Evolutionary conservation across 23 red algal genomes (phyloP), one percentile per base, ranked within the genome.

Genomic region (Pyropia haitanensis): DNA sequence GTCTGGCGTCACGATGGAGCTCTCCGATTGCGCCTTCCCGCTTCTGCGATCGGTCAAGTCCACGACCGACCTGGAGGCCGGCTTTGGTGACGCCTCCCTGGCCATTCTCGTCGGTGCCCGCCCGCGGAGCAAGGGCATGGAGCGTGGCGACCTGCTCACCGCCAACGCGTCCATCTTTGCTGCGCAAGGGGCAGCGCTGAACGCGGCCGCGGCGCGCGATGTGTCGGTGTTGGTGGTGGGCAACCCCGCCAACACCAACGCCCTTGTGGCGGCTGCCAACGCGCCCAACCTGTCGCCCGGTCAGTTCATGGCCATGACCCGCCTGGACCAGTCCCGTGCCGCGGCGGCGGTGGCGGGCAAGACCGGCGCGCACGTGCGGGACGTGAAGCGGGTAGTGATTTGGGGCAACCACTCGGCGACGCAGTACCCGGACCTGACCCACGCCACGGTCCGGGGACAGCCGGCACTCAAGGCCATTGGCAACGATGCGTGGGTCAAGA

Each of bases 361-460:
- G 75, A 70, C 77, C 3, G 77, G 74, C 3, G 72, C 44, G 18
- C 56, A 51, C 24, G 88, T 89, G 24, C 50, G 68, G 22, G 79
- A 98, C 55, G 81, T 98, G 1, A 76, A 98, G 34, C 61, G 73
- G 19, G 94, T 91, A 12, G 70, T 91, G 19, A 88, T 98, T 58
- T 98, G 94, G 94, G 94, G 94, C 22, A 98, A 98, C 64, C 94
- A 98, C 61, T 91, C 86, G 7, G 55, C 58, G 33, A 98, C 85
- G 5, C 94, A 98, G 68, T 90, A 91, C 71, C 94, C 94, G 53
- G 94, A 98, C 70, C 49, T 98, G 29, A 77, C 78, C 22, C 71
- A 91, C 50, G 94, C 94, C 18, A 49, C 70, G 6, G 75, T 95
- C 10, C 62, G 68, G 34, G 86, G 77, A 25, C 74, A 87, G 71